phyloP scores from a whole-genome alignment of 106 monocot genomes.

The Iris macrosiphon region DNA sequence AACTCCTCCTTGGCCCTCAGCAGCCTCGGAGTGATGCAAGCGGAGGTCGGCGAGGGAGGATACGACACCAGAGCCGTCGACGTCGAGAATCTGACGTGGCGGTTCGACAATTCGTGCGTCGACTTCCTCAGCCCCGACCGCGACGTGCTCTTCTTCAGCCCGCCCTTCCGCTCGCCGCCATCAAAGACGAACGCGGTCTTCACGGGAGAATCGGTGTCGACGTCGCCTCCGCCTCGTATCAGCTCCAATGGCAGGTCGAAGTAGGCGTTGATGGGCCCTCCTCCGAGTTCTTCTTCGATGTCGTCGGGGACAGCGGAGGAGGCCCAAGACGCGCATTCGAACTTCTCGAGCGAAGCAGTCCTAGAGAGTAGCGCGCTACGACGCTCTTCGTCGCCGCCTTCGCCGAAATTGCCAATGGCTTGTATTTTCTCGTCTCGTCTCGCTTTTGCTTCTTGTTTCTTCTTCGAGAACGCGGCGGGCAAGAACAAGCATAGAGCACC shows the following conservation, averaged over 20 bases:
- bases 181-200: constrained; percentile 49
- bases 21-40: constrained; percentile 32
- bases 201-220: constrained; percentile 39
- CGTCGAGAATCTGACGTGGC: constrained; percentile 31
- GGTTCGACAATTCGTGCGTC: constrained; percentile 13
- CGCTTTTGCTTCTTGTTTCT: constrained; percentile 23
- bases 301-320: constrained; percentile 3
- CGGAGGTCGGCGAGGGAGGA: constrained; percentile 22
- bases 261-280: constrained; percentile 8
- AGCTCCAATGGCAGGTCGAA: constrained; percentile 68
- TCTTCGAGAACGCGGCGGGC: constrained; percentile 39
- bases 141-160: constrained; percentile 33
- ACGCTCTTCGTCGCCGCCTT: background rate
- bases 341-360: constrained; percentile 49
- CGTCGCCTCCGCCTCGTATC: constrained; percentile 12
- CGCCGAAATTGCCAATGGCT: background rate
- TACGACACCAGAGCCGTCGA: constrained; percentile 16
- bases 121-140: constrained; percentile 27
- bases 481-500: constrained; percentile 48
- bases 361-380: constrained; percentile 9
- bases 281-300: constrained; percentile 14
- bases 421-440: background rate
- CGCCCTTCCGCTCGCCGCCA: constrained; percentile 22
- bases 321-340: constrained; percentile 48
- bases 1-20: constrained; percentile 29